Percentiles rank a stretch among this genome's conserved stretches.
Conservation (phyloP, 495 filamentous ascomycete genomes). For the Extremus antarcticus region DNA sequence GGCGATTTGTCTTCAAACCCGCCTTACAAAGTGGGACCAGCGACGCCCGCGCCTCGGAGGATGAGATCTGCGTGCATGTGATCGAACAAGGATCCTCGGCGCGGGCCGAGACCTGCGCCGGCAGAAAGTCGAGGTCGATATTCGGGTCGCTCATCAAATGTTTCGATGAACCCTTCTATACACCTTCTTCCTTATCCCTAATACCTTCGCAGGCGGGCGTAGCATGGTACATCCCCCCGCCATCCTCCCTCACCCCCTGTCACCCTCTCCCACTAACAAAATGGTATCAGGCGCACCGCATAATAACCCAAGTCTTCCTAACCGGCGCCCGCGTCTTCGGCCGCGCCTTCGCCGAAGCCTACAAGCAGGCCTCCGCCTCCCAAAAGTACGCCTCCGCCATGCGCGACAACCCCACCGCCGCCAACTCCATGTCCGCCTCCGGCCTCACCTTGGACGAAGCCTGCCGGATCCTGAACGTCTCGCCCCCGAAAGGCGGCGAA, state of each 20-base stretch:
- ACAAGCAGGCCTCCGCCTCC: slow-evolving; percentile 63
- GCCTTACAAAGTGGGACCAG: too few species aligned
- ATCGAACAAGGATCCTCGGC: too few species aligned
- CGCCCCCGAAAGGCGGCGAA: slow-evolving; percentile 69
- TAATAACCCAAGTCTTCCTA: slow-evolving; percentile 85
- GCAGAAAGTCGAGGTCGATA: background rate
- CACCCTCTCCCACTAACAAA: background rate
- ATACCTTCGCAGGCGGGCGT: background rate
- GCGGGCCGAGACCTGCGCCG: too few species aligned
- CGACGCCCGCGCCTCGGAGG: too few species aligned
- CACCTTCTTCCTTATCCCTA: background rate
- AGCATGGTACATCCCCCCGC: slow-evolving; percentile 3
- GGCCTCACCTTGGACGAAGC: slow-evolving; percentile 90
- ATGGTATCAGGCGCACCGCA: slow-evolving; percentile 68
- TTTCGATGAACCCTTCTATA: background rate
- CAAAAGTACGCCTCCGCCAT: slow-evolving; percentile 63
- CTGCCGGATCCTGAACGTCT: slow-evolving; percentile 94
- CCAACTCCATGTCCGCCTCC: slow-evolving; percentile 46
- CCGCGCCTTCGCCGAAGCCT: slow-evolving; percentile 62
- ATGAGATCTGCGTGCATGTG: background rate
- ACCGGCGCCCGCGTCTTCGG: slow-evolving; percentile 84
- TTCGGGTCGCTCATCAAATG: background rate
- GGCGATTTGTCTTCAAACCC: too few species aligned
- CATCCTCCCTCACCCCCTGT: too few species aligned
- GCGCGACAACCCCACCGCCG: slow-evolving; percentile 35